These are phyloP conservation scores for Cyberlindnera sargentensis DNA, from an alignment of 805 yeast genomes.

Conservation along the genomic window DNA sequence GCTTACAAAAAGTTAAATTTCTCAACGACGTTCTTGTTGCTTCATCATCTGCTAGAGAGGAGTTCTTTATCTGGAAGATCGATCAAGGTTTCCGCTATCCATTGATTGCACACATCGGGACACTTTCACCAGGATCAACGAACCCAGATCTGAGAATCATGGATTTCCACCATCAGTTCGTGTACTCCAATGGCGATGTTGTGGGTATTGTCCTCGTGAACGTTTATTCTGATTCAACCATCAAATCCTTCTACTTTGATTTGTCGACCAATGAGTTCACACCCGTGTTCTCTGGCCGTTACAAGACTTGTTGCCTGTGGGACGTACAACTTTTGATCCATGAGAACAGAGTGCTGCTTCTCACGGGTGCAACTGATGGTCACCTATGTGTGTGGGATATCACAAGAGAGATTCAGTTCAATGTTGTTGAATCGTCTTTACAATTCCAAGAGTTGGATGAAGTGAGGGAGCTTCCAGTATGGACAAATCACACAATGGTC, in stretches of 20 bases:
- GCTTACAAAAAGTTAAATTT: slow-evolving; percentile 69
- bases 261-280: slow-evolving; percentile 31
- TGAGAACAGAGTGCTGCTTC: slow-evolving; percentile 27
- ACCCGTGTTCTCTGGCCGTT: slow-evolving; percentile 40
- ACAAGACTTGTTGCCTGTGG: slow-evolving; percentile 73
- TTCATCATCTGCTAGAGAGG: slow-evolving; percentile 81
- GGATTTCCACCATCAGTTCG: slow-evolving; percentile 60
- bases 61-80: slow-evolving; percentile 73
- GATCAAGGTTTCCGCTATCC: slow-evolving; percentile 32
- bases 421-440: slow-evolving; percentile 7
- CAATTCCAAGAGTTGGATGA: neutral
- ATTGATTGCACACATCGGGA: slow-evolving; percentile 40
- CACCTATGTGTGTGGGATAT: slow-evolving; percentile 57
- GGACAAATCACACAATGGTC: slow-evolving; percentile 39
- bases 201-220: slow-evolving; percentile 51
- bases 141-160: slow-evolving; percentile 84
- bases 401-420: slow-evolving; percentile 23
- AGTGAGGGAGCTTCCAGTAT: slow-evolving; percentile 13
- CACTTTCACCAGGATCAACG: slow-evolving; percentile 47
- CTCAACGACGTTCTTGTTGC: slow-evolving; percentile 42
- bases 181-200: slow-evolving; percentile 22
- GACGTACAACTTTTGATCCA: slow-evolving; percentile 42
- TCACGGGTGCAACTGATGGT: slow-evolving; percentile 82
- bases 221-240: slow-evolving; percentile 80
- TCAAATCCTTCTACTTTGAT: slow-evolving; percentile 57